Evolutionary conservation across 139 green algal genomes (phyloP).

Genomic region (Ettlia oleoabundans): DNA sequence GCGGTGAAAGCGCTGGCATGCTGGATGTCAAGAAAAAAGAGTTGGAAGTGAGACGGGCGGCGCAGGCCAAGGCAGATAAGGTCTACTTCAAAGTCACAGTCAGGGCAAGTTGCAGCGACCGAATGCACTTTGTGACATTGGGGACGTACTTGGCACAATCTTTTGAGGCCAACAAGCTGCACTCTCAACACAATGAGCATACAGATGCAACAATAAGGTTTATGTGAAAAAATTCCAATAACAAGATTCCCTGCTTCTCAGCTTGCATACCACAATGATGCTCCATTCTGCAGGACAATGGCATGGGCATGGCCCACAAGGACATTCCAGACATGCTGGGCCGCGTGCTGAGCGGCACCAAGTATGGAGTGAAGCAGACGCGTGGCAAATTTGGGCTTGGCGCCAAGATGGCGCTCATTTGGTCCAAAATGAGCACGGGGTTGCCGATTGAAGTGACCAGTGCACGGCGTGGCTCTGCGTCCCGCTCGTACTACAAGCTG

Average conservation of each 20-base stretch:
- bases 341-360: conserved; percentile 90
- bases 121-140: no score
- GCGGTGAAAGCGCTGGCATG: conserved; percentile 56
- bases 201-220: no score
- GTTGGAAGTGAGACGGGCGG: conserved; percentile 50
- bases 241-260: not conserved
- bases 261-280: no score
- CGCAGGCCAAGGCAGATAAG: conserved; percentile 51
- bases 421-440: conserved; percentile 93
- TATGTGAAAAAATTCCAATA: no score
- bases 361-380: conserved; percentile 96
- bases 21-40: conserved; percentile 58
- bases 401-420: conserved; percentile 99
- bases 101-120: conserved; percentile 61
- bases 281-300: conserved; percentile 97
- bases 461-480: conserved; percentile 55
- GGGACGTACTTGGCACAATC: no score
- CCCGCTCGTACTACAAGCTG: conserved; percentile 84
- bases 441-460: conserved; percentile 90
- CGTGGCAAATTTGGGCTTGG: conserved; percentile 97
- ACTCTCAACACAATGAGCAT: no score
- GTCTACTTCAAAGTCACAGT: conserved; percentile 85
- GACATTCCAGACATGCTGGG: conserved; percentile 98
- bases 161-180: no score
- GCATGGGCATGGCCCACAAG: conserved; percentile 91